A percentile compares a stretch with the other conserved stretches of the same genome.
Evolutionary conservation across 164 flowering plant genomes (phyloP).

Genomic region (Aristolochia californica): DNA sequence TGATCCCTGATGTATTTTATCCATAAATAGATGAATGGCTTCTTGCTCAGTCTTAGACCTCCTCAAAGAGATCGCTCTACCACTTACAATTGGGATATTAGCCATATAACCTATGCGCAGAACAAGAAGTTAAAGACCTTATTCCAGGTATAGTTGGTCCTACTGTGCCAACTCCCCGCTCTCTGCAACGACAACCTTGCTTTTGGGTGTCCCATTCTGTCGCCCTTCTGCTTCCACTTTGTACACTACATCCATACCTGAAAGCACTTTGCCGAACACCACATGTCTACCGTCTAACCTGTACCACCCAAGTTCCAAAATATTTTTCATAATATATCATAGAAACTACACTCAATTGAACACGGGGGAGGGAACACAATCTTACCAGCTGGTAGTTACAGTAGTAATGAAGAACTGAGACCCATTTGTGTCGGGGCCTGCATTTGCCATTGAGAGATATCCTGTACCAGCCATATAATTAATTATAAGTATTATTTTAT

Average conservation of each 20-base stretch:
- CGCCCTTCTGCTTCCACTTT: slow-evolving; percentile 78
- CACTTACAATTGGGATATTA: background rate
- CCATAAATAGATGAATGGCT: too few species aligned
- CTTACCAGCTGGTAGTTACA: slow-evolving; percentile 91
- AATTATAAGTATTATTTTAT: too few species aligned
- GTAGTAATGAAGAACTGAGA: slow-evolving; percentile 98
- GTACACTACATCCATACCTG: slow-evolving; percentile 85
- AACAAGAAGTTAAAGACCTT: too few species aligned
- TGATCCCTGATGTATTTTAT: too few species aligned
- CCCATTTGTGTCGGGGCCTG: slow-evolving; percentile 87
- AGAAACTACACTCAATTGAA: too few species aligned
- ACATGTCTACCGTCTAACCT: slow-evolving; percentile 97
- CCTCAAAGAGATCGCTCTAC: too few species aligned
- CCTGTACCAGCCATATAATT: slow-evolving; percentile 33
- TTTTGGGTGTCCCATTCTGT: slow-evolving; percentile 58
- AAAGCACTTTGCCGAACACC: slow-evolving; percentile 87
- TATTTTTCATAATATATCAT: too few species aligned
- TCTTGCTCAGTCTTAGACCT: too few species aligned
- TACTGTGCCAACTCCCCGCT: slow-evolving; percentile 59
- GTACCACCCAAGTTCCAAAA: slow-evolving; percentile 1
- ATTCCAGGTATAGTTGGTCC: too few species aligned
- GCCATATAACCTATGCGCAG: too few species aligned
- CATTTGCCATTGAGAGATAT: slow-evolving; percentile 87
- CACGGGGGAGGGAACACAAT: background rate
- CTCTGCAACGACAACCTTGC: slow-evolving; percentile 46